phyloP scores from a whole-genome alignment of 2,329 filamentous ascomycete genomes.

The Neopestalotiopsis clavispora region DNA sequence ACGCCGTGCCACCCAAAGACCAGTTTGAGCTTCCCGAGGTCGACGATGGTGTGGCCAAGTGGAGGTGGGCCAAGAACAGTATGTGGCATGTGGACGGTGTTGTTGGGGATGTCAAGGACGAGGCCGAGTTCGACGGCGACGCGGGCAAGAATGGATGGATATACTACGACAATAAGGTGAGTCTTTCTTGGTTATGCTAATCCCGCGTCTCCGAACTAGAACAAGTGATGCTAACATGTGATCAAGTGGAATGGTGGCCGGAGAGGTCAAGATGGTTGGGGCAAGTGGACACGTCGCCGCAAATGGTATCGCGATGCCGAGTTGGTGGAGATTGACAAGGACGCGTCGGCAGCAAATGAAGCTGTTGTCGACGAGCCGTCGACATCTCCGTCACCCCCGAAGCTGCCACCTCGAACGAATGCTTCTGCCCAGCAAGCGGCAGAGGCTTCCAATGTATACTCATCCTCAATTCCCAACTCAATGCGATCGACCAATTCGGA shows the following conservation, averaged over 20 bases:
- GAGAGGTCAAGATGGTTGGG: conserved; percentile 87
- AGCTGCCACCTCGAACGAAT: conserved; percentile 29
- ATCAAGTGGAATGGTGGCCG: conserved; percentile 85
- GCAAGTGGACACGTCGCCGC: conserved; percentile 86
- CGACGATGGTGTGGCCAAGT: conserved; percentile 63
- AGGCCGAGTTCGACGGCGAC: conserved; percentile 59
- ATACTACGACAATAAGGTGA: conserved; percentile 95
- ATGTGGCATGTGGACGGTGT: conserved; percentile 87
- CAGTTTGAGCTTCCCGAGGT: conserved; percentile 67
- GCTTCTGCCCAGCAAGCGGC: conserved; percentile 26
- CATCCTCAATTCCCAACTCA: conserved; percentile 18
- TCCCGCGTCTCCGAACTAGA: background rate
- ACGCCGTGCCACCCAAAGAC: conserved; percentile 76
- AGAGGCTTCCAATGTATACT: conserved; percentile 22
- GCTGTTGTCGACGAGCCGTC: conserved; percentile 42
- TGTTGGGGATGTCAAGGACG: conserved; percentile 55
- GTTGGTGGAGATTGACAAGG: conserved; percentile 73
- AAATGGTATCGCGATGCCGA: conserved; percentile 99
- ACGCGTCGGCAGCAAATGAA: conserved; percentile 43
- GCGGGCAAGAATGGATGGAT: conserved; percentile 84
- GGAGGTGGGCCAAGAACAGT: conserved; percentile 82
- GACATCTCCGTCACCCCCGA: conserved; percentile 30
- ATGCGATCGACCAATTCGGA: conserved; percentile 14
- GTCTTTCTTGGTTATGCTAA: conserved; percentile 23
- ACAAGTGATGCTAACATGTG: conserved; percentile 16